phyloP scores from a whole-genome alignment of 257 asterid genomes.

The Fraxinus cuspidata region DNA sequence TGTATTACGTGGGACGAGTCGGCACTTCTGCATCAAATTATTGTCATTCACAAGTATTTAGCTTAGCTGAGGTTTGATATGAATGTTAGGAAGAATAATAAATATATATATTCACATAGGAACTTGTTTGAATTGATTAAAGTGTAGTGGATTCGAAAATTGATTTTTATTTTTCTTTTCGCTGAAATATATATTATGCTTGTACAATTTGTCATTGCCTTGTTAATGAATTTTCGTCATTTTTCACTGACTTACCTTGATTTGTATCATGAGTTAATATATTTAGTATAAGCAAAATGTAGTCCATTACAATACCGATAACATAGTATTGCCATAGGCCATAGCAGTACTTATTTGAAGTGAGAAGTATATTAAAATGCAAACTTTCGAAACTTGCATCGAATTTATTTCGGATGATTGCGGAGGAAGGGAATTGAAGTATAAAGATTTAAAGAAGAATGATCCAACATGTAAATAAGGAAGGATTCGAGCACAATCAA shows the following conservation, averaged over 20 bases:
- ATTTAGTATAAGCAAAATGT: too few species aligned
- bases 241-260: background rate
- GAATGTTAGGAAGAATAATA: background rate
- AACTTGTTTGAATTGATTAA: background rate
- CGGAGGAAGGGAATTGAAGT: too few species aligned
- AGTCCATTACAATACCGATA: too few species aligned
- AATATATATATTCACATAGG: constrained; percentile 19
- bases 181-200: constrained; percentile 8
- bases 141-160: constrained; percentile 5
- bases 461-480: too few species aligned
- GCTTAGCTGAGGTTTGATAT: background rate
- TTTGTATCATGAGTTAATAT: background rate
- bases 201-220: constrained; percentile 23
- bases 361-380: too few species aligned
- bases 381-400: too few species aligned
- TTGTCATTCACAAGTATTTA: background rate
- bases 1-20: background rate
- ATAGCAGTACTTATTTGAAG: too few species aligned
- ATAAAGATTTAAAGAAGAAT: too few species aligned
- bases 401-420: too few species aligned
- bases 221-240: background rate
- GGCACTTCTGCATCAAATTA: background rate
- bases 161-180: constrained; percentile 15
- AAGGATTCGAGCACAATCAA: too few species aligned
- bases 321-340: too few species aligned